Conservation (phyloP, 2,329 filamentous ascomycete genomes). For the Colletotrichum sp. region DNA sequence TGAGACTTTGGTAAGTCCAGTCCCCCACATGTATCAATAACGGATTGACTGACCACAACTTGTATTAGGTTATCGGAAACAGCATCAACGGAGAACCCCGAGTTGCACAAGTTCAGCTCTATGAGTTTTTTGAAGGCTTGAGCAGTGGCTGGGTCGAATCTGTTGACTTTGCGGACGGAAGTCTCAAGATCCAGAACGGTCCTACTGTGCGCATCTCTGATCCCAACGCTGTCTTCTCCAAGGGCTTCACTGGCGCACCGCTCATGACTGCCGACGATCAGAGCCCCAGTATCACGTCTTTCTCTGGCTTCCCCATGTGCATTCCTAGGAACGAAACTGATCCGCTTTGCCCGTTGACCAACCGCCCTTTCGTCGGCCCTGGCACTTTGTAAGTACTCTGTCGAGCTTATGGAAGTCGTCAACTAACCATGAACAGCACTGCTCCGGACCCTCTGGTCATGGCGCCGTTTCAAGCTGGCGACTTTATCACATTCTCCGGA, state of each 20-base stretch:
- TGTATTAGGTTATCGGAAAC: slow-evolving; percentile 38
- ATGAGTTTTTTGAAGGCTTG: slow-evolving; percentile 39
- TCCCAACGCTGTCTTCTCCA: slow-evolving; percentile 45
- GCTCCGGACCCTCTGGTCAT: slow-evolving; percentile 39
- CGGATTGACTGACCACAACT: not conserved
- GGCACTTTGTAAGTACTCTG: slow-evolving; percentile 35
- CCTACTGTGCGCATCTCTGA: slow-evolving; percentile 45
- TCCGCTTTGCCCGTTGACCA: slow-evolving; percentile 38
- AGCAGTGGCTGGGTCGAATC: slow-evolving; percentile 39
- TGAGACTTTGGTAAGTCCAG: slow-evolving; percentile 35
- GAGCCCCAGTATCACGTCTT: slow-evolving; percentile 50
- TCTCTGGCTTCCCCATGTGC: slow-evolving; percentile 57
- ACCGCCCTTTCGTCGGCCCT: slow-evolving; percentile 35
- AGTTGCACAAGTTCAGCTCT: slow-evolving; percentile 37
- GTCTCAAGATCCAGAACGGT: slow-evolving; percentile 32
- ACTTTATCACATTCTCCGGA: slow-evolving; percentile 39
- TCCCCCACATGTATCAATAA: not conserved
- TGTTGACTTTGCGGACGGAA: slow-evolving; percentile 35
- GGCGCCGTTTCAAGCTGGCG: slow-evolving; percentile 39
- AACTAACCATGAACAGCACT: slow-evolving; percentile 24
- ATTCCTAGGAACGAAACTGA: slow-evolving; percentile 45
- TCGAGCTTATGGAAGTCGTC: rapidly evolving
- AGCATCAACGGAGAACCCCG: slow-evolving; percentile 35
- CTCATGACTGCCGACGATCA: slow-evolving; percentile 52
- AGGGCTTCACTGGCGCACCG: slow-evolving; percentile 27